Base-by-base conservation (phyloP, 257 asterid species). In the Petrea volubilis region DNA sequence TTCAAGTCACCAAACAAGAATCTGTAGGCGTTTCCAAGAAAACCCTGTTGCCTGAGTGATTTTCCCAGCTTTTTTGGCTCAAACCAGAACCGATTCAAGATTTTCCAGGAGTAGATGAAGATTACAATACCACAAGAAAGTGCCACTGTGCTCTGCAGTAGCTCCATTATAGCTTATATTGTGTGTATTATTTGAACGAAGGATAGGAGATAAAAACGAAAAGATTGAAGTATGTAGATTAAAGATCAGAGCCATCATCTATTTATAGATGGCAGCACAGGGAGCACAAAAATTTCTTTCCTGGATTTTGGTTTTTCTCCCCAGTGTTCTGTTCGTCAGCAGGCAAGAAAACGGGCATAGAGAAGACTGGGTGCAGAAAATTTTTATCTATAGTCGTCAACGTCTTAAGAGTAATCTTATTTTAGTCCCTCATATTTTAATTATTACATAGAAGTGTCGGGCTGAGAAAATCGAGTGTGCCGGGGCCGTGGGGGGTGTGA, bases 11-110 rank as follows among this genome's bases (percentile, higher is more conserved):
- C 89, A n/a, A 61, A 29, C 18, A 82, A 43, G 0, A 78, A 1
- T 70, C 60, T 71, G 63, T 82, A 87, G 1, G 84, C 36, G 17
- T 72, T 80, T 6, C 88, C 90, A 3, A 24, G 64, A 24, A 80
- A 71, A 17, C 88, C 84, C 8, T 67, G 73, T 23, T 64, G 33
- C 40, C 74, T 77, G 15, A 31, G 38, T 3, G 5, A 31, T 31
- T 31, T 31, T 31, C 7, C 38, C 38, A 2, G 5, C 7, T 31
- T 31, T 7, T 7, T 31, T 31, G 38, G 38, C 38, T 31, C 7
- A 31, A 31, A 31, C 38, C 38, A 31, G 5, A 31, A 3, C 38
- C 38, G 7, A 31, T 31, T 31, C 38, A 31, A 31, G 38, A 31
- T 31, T 7, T 31, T 31, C 38, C 38, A 31, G 3, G 38, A 3